Percentiles rank a stretch among this genome's conserved stretches.
Evolutionary conservation across 257 asterid species (phyloP).

Genomic region (Cynanchum wilfordii): DNA sequence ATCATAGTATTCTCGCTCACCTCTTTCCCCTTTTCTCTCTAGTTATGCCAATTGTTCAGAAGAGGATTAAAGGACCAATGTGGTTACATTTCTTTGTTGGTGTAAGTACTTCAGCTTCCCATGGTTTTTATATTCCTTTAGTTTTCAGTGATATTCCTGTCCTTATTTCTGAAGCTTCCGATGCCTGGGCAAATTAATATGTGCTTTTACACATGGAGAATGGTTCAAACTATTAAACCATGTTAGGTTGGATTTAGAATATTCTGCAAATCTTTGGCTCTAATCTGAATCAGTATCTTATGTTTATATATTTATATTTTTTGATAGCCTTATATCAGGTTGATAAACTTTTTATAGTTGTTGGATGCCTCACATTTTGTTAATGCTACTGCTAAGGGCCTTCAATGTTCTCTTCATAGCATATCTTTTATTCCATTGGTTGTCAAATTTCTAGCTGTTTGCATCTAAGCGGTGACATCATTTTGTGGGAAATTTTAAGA

Average conservation of each 20-base stretch:
- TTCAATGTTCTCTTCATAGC: background rate
- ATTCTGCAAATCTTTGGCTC: background rate
- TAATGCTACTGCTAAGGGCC: background rate
- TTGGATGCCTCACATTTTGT: background rate
- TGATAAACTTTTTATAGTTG: background rate
- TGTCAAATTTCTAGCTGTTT: background rate
- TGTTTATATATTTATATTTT: background rate
- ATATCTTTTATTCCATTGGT: background rate
- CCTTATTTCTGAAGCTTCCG: background rate
- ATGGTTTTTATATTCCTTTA: constrained; percentile 5
- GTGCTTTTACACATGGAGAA: background rate
- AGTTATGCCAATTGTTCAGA: constrained; percentile 84
- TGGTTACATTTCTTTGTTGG: constrained; percentile 89
- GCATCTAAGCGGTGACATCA: background rate
- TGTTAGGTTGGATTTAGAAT: background rate
- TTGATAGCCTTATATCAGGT: background rate
- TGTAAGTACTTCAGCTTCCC: constrained; percentile 39
- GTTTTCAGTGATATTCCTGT: background rate
- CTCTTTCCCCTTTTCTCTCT: constrained; percentile 17
- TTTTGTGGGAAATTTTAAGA: background rate
- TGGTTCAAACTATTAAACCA: background rate
- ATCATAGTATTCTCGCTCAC: background rate
- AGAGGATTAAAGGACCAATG: constrained; percentile 82
- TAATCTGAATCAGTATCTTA: background rate
- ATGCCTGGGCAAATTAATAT: background rate